phyloP scores from a whole-genome alignment of 305 asterid species.

The Fraxinus latifolia region DNA sequence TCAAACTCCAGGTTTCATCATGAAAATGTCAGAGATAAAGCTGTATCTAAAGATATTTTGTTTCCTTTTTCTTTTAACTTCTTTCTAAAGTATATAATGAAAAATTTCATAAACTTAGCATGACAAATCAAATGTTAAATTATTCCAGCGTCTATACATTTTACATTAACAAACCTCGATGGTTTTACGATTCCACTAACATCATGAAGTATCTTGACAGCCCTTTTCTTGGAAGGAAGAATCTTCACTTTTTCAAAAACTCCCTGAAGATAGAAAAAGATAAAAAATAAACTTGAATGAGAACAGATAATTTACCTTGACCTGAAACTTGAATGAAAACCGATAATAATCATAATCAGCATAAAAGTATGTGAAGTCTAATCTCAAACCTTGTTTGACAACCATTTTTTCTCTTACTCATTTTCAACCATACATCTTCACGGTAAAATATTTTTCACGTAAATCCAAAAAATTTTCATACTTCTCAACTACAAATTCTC shows the following conservation, averaged over 20 bases:
- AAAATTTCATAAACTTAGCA: background rate
- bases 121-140: background rate
- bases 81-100: background rate
- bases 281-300: background rate
- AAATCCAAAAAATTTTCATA: background rate
- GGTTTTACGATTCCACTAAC: conserved; percentile 76
- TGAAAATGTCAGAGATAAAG: background rate
- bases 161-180: conserved; percentile 56
- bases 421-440: background rate
- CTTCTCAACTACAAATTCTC: background rate
- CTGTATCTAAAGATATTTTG: background rate
- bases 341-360: background rate
- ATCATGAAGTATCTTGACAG: conserved; percentile 65
- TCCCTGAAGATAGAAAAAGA: conserved; percentile 42
- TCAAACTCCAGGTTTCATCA: background rate
- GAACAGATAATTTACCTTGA: background rate
- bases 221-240: conserved; percentile 70
- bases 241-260: conserved; percentile 62
- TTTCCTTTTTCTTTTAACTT: background rate
- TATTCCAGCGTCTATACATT: background rate
- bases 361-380: background rate
- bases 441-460: background rate
- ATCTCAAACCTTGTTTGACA: background rate
- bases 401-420: background rate
- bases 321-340: conserved; percentile 9